Evolutionary conservation across 2,329 filamentous ascomycete genomes (phyloP).

Genomic region (Talaromyces sp.): DNA sequence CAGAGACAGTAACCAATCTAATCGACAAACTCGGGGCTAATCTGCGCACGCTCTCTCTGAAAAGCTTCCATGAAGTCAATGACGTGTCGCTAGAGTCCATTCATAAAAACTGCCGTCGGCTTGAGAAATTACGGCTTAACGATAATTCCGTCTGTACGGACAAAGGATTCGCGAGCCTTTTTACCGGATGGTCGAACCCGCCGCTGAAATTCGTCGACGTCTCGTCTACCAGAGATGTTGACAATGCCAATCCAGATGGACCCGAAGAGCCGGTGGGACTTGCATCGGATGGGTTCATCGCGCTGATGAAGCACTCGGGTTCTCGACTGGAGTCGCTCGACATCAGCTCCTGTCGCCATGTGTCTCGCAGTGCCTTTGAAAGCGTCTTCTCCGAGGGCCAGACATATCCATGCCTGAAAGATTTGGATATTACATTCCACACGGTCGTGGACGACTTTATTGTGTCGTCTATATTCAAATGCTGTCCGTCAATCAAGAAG

Average conservation of each 20-base stretch:
- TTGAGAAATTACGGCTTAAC: conserved; percentile 76
- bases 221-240: conserved; percentile 70
- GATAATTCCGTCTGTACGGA: conserved; percentile 75
- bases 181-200: conserved; percentile 70
- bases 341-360: conserved; percentile 80
- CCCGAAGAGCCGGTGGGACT: conserved; percentile 64
- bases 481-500: conserved; percentile 47
- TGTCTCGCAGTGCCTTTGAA: conserved; percentile 67
- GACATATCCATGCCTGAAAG: conserved; percentile 62
- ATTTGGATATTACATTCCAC: conserved; percentile 72
- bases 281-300: conserved; percentile 69
- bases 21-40: conserved; percentile 59
- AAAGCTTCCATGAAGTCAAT: conserved; percentile 61
- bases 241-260: conserved; percentile 64
- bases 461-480: conserved; percentile 40
- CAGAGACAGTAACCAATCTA: conserved; percentile 57
- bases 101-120: conserved; percentile 61
- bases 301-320: conserved; percentile 81
- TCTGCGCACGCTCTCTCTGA: conserved; percentile 74
- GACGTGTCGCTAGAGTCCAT: conserved; percentile 68
- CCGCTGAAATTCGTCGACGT: conserved; percentile 69
- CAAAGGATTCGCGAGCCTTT: conserved; percentile 65
- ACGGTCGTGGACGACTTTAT: conserved; percentile 42
- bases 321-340: conserved; percentile 62
- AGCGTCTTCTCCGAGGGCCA: conserved; percentile 63